These are phyloP conservation scores for Leptographium procerum DNA, from an alignment of 2,329 filamentous ascomycete species.

Conservation along the genomic window DNA sequence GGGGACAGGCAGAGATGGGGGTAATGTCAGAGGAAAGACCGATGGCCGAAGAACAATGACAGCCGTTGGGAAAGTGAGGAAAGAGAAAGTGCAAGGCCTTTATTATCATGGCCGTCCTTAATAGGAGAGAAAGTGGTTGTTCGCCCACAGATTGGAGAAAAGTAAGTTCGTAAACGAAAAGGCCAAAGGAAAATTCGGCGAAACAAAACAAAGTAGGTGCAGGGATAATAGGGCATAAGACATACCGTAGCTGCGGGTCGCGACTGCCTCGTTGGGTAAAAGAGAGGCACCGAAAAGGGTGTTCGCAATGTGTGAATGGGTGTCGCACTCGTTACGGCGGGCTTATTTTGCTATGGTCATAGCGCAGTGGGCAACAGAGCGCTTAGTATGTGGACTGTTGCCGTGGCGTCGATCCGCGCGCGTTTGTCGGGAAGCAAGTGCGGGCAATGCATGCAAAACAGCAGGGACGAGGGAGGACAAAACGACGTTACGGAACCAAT, in stretches of 20 bases:
- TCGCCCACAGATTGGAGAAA: neutral
- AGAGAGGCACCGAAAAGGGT: neutral
- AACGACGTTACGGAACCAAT: no score
- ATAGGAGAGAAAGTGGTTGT: neutral
- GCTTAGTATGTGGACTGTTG: conserved; percentile 5
- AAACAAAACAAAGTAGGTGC: conserved; percentile 9
- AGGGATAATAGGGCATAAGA: neutral
- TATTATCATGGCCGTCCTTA: neutral
- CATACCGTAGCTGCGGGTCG: conserved; percentile 4
- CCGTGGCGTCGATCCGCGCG: conserved; percentile 6
- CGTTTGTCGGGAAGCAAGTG: neutral
- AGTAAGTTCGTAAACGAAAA: neutral
- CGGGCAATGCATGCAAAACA: neutral
- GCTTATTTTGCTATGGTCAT: neutral
- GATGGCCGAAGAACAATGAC: neutral
- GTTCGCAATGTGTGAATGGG: neutral
- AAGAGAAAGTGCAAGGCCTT: neutral
- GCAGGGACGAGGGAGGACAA: neutral
- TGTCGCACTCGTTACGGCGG: neutral
- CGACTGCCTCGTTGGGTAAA: conserved; percentile 6
- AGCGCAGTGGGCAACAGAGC: no score
- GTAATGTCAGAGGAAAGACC: neutral
- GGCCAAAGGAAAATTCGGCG: neutral
- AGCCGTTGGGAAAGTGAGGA: neutral
- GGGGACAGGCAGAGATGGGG: neutral